Evolutionary conservation across 2,329 filamentous ascomycete species (phyloP).

Genomic region (Colletotrichum phormii): DNA sequence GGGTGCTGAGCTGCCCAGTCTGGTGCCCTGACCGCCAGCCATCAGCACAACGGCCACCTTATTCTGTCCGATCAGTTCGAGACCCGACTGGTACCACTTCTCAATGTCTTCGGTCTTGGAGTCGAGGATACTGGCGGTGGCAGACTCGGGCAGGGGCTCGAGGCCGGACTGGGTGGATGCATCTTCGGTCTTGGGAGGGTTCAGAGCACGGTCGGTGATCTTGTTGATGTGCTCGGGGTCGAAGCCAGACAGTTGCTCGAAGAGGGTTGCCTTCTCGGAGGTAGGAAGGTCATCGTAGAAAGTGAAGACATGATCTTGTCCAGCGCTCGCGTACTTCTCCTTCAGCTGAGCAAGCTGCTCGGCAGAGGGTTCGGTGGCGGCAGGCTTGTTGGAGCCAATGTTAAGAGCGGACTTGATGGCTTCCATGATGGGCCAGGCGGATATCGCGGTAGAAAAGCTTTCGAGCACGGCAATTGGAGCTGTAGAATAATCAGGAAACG

Average conservation of each 20-base stretch:
- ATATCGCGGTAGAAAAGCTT: neutral
- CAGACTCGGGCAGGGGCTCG: slow-evolving; percentile 88
- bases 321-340: slow-evolving; percentile 78
- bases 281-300: slow-evolving; percentile 84
- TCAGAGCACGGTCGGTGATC: slow-evolving; percentile 83
- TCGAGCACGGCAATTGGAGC: neutral
- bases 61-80: slow-evolving; percentile 83
- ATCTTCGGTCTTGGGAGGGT: slow-evolving; percentile 75
- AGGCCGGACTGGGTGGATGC: slow-evolving; percentile 66
- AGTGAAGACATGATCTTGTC: slow-evolving; percentile 85
- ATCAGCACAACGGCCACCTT: slow-evolving; percentile 91
- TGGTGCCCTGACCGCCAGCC: slow-evolving; percentile 96
- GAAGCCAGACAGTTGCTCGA: slow-evolving; percentile 83
- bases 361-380: slow-evolving; percentile 66
- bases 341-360: slow-evolving; percentile 76
- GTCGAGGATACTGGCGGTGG: slow-evolving; percentile 91
- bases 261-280: slow-evolving; percentile 81
- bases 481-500: neutral
- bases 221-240: slow-evolving; percentile 89
- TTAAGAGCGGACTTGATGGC: slow-evolving; percentile 56
- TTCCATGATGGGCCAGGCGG: slow-evolving; percentile 50
- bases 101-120: slow-evolving; percentile 82
- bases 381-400: slow-evolving; percentile 47
- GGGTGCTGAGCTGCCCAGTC: slow-evolving; percentile 91
- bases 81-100: slow-evolving; percentile 84